Base-by-base conservation (phyloP, 2,329 filamentous ascomycete genomes). In the Aurifilum marmelostoma region DNA sequence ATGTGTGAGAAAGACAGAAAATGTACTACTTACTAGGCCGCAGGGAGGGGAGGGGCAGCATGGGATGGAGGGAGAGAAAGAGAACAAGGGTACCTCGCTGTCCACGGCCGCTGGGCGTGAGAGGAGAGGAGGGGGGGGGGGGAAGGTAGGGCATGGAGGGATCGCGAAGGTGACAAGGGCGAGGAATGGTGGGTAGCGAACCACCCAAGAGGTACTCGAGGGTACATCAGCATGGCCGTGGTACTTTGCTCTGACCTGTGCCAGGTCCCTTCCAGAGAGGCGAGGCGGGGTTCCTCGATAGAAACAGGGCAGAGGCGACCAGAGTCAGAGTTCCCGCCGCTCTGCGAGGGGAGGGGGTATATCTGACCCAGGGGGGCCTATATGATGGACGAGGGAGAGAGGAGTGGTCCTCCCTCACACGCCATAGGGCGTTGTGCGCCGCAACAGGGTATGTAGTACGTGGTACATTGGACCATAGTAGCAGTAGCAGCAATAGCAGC, bases 351-450 rank as follows among this genome's bases (percentile, higher is more conserved):
- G 71, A 65, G 73, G 73, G 75, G 71, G 71, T 75, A 76, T 60
- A 75, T 75, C 75, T 67, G 67, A 68, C 67, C 73, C 67, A 73
- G 66, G 71, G 75, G 73, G 67, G 50, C 60, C 73, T 77, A 78
- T 77, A 78, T 70, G 72, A 74, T 50, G 72, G 63, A 67, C 64
- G 63, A 69, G 69, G 73, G 74, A 70, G 69, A 73, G 43, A 47
- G 43, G 73, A 70, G 72, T 37, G 73, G 69, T 70, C 72, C 71
- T 73, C 70, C 41, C 18, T n/a, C 72, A 37, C 70, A 72, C 72
- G 69, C 73, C 72, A 74, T 75, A 75, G 73, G 74, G 73, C 73
- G 65, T 67, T 64, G 69, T 50, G 61, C 66, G 71, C 52, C 63
- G 66, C 65, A 71, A 63, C 16, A 54, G n/a, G n/a, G 50, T 14